Base-by-base conservation (phyloP, 768 basidiomycete genomes). In the Suillus cothurnatus region DNA sequence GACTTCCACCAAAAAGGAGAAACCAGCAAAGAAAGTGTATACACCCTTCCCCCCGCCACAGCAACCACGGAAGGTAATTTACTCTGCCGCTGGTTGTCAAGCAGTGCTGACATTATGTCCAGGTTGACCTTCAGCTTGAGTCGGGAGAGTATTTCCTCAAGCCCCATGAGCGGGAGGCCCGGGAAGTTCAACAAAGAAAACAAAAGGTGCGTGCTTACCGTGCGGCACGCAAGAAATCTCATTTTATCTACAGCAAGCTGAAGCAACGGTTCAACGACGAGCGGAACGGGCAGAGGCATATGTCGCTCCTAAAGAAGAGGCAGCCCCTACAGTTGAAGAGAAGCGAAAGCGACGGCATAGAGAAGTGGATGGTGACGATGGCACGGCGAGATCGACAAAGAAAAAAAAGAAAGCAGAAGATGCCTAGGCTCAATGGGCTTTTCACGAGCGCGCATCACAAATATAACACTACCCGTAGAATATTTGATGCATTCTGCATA, bases 11-110 rank as follows among this genome's bases (percentile, higher is more conserved):
- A 74, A 80, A 67, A 81, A 82, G 61, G 79, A 84, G 57, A 85
- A 88, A 71, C 81, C 80, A 26, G 83, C 86, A 70, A 97, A 96
- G 87, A 97, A 97, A 76, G 83, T 88, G 19, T 98, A 98, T 78
- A 98, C 97, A n/a, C 97, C 97, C 2, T 99, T 99, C 87, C 97
- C 97, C 43, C 97, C 97, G 38, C 81, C 96, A 9, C 97, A 98
- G 73, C 84, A 87, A 65, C 97, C 96, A 43, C 89, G 94, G 70
- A 99, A 98, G 85, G 93, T 93, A 70, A 62, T 77, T 59, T 1
- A 11, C n/a, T 43, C 23, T 21, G 14, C 53, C 3, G 56, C 12
- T 49, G 26, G 26, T 19, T 19, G 9, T 62, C 72, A 45, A 72
- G 15, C 15, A 14, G 23, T 47, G 38, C 39, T 67, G 36, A 34